Base-by-base conservation (phyloP, 495 filamentous ascomycete genomes). In the Coniosporium apollinis region DNA sequence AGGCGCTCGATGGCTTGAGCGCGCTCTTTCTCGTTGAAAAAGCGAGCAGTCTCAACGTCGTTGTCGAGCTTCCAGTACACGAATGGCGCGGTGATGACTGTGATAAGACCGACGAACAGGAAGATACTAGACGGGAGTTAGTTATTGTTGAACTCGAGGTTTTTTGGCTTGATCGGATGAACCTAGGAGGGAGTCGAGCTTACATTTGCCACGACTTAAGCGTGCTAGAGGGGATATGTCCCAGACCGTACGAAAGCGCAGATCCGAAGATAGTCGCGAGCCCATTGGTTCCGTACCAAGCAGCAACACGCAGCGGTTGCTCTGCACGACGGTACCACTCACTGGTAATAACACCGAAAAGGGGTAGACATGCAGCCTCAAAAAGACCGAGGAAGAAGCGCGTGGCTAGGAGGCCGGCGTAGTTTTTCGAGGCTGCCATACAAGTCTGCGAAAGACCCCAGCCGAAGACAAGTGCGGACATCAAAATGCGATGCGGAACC, bases 201-300 rank as follows among this genome's bases (percentile, higher is more conserved):
- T 54, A 74, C 70, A 72, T 74, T 40, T 76, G 70, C 72, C 72
- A 79, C 7, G 66, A 55, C n/a, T 56, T 51, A 2, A 79, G 43
- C 1, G 56, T 18, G n/a, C 57, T 44, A 0, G 65, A 69, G 1
- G 60, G 42, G 28, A 76, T 71, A 31, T 70, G 66, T 1, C 64
- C 72, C 3, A 79, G 43, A 0, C 71, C 59, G 28, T 62, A 66
- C 1, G 58, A 61, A 4, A 66, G 19, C 0, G 53, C 59, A n/a
- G 61, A 55, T 0, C 60, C 60, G n/a, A 64, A 43, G 19, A 66
- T 60, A 3, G 61, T 66, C 5, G 62, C 64, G 1, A 61, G 19
- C 1, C 65, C 64, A 41, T 69, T 67, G 9, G 59, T 66, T 11
- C 58, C 47, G 39, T 67, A 67, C 62, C 64, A 67, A 0, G 57